Evolutionary conservation across 176 grass and related monocot genomes (phyloP), one percentile per base, ranked within the genome.

Genomic region (Areca catechu): DNA sequence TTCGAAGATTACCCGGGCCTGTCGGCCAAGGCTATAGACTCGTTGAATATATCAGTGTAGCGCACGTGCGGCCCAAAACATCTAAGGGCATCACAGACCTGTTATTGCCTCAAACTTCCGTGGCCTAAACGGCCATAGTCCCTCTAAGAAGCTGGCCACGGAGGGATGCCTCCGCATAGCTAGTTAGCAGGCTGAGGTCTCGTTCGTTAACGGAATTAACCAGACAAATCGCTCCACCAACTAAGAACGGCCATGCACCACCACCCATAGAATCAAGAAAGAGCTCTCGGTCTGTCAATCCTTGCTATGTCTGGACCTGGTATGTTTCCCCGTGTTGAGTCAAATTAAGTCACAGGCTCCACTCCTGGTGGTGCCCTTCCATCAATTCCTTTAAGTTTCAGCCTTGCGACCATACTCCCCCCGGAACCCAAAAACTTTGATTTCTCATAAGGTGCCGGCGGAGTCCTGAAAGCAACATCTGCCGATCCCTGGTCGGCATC

Each of bases 111-210:
- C 66, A 69, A 69, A 69, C 52, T 69, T 69, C 19, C 53, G 20
- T 69, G 52, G 53, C 66, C 66, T 69, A 57, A 56, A 23, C 28
- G 28, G 66, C 53, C 53, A 69, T 69, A 69, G 66, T 69, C 66
- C 66, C 66, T 69, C 51, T 69, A 69, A 57, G 66, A 69, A 69
- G 66, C 53, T 69, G 15, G 53, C 20, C 29, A 3, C 19, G 30
- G 30, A 69, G 54, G 66, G 66, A 69, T 69, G 66, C 66, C 74
- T 90, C 78, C 54, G 67, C 82, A 78, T 82, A 82, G 88, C 82
- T 89, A 89, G 76, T 89, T 89, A 89, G 76, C 48, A 89, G 63
- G 80, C 67, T 83, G 50, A 89, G 80, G 78, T 82, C 79, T 76
- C 79, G 79, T 82, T 82, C 60, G 79, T 82, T 82, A 82, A 76